A percentile compares a stretch with the other conserved stretches of the same genome.
Conservation (phyloP, 1,139 yeast genomes). For the Hansenula sp. region DNA sequence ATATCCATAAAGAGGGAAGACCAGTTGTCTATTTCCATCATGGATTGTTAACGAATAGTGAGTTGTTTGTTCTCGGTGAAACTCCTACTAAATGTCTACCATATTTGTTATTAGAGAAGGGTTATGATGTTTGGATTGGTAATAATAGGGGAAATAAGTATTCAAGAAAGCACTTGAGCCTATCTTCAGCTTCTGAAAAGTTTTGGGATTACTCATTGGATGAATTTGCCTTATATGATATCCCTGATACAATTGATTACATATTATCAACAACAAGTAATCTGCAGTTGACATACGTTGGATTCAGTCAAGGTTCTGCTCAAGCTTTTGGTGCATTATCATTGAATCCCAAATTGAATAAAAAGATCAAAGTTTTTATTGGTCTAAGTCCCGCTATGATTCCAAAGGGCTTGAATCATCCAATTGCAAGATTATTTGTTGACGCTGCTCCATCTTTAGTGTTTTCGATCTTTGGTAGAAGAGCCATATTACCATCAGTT, state of each 20-base stretch:
- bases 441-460: conserved; percentile 67
- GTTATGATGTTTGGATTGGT: conserved; percentile 89
- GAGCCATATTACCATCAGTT: conserved; percentile 66
- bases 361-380: conserved; percentile 59
- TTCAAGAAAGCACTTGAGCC: conserved; percentile 46
- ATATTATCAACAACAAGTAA: conserved; percentile 46
- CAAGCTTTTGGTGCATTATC: conserved; percentile 79
- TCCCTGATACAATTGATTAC: conserved; percentile 71
- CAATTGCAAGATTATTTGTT: conserved; percentile 62
- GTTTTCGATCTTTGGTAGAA: conserved; percentile 61
- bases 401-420: conserved; percentile 73
- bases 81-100: conserved; percentile 52
- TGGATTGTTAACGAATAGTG: conserved; percentile 81
- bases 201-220: conserved; percentile 89
- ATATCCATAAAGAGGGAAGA: conserved; percentile 26
- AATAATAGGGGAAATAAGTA: conserved; percentile 89
- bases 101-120: conserved; percentile 62
- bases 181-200: conserved; percentile 37
- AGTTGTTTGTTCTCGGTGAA: conserved; percentile 71
- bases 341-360: conserved; percentile 56
- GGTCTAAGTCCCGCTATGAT: conserved; percentile 89
- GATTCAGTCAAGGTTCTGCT: conserved; percentile 85
- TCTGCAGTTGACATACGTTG: conserved; percentile 55
- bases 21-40: conserved; percentile 77
- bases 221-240: conserved; percentile 80